These are phyloP conservation scores for Claviceps paspali DNA, from an alignment of 2,329 filamentous ascomycete genomes.

Conservation along the genomic window DNA sequence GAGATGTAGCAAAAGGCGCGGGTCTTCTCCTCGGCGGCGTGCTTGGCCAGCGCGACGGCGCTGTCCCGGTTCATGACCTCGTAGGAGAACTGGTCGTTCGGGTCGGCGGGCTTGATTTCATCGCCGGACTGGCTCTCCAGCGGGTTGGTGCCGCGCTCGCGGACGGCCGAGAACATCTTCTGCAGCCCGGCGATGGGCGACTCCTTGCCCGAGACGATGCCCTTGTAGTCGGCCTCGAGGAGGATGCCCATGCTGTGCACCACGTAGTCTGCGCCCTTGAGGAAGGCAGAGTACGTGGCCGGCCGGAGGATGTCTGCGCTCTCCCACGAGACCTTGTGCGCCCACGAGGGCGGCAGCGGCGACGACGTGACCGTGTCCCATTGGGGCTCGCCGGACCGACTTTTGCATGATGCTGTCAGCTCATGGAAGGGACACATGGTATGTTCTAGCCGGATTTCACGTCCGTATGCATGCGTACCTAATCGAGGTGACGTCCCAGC, in stretches of 20 bases:
- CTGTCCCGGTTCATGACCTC: slow-evolving; percentile 93
- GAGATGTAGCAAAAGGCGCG: slow-evolving; percentile 75
- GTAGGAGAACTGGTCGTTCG: slow-evolving; percentile 72
- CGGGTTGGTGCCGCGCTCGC: slow-evolving; percentile 52
- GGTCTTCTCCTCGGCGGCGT: slow-evolving; percentile 50
- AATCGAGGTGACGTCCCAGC: slow-evolving; percentile 86
- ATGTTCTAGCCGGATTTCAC: too few relatives aligned
- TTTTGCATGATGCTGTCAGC: too few relatives aligned
- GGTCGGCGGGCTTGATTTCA: slow-evolving; percentile 49
- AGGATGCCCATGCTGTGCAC: slow-evolving; percentile 94
- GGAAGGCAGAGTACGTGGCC: slow-evolving; percentile 58
- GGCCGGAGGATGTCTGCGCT: slow-evolving; percentile 78
- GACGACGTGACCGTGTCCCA: slow-evolving; percentile 72
- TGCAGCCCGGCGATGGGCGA: slow-evolving; percentile 65
- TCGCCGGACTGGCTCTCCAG: slow-evolving; percentile 45
- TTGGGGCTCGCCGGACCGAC: slow-evolving; percentile 76
- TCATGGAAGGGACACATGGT: too few relatives aligned
- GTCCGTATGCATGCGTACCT: slow-evolving; percentile 39
- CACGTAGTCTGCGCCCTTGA: slow-evolving; percentile 67
- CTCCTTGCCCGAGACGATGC: slow-evolving; percentile 68
- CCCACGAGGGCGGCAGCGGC: slow-evolving; percentile 59
- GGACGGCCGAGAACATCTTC: slow-evolving; percentile 58
- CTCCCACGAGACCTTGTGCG: slow-evolving; percentile 71
- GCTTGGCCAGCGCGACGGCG: slow-evolving; percentile 69
- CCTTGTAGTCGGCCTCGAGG: slow-evolving; percentile 95